Conservation (phyloP, 495 filamentous ascomycete species). For the Neurospora sp. region DNA sequence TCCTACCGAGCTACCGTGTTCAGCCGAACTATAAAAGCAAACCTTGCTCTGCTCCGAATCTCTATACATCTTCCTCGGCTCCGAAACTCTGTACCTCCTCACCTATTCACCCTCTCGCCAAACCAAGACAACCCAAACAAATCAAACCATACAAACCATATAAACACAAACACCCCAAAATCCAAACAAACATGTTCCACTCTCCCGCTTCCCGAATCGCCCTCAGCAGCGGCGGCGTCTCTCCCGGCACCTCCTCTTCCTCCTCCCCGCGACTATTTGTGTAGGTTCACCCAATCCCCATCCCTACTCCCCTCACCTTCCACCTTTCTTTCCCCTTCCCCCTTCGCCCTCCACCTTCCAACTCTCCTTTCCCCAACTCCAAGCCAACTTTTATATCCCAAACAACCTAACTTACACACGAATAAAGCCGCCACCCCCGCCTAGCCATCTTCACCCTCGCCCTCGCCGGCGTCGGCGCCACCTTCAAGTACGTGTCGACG, state of each 20-base stretch:
- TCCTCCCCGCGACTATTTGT: background rate
- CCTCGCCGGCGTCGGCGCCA: conserved; percentile 16
- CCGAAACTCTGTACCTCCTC: too few species aligned
- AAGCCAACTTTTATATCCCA: too few species aligned
- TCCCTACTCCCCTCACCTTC: too few species aligned
- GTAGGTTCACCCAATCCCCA: background rate
- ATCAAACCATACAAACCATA: background rate
- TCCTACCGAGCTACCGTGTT: background rate
- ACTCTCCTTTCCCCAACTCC: too few species aligned
- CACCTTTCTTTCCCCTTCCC: too few species aligned
- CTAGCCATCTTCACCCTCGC: conserved; percentile 19
- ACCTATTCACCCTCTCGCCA: too few species aligned
- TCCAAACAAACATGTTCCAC: background rate
- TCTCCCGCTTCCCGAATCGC: background rate
- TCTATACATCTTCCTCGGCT: background rate
- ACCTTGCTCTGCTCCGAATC: background rate
- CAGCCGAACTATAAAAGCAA: background rate
- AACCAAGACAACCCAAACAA: too few species aligned
- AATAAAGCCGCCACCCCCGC: conserved; percentile 20
- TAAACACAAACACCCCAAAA: background rate
- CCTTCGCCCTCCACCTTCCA: background rate
- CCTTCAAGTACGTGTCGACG: conserved; percentile 24
- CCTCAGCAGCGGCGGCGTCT: background rate
- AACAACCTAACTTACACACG: background rate
- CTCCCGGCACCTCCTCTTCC: background rate